phyloP scores from a whole-genome alignment of 495 filamentous ascomycete species.

The Geopyxis carbonaria region DNA sequence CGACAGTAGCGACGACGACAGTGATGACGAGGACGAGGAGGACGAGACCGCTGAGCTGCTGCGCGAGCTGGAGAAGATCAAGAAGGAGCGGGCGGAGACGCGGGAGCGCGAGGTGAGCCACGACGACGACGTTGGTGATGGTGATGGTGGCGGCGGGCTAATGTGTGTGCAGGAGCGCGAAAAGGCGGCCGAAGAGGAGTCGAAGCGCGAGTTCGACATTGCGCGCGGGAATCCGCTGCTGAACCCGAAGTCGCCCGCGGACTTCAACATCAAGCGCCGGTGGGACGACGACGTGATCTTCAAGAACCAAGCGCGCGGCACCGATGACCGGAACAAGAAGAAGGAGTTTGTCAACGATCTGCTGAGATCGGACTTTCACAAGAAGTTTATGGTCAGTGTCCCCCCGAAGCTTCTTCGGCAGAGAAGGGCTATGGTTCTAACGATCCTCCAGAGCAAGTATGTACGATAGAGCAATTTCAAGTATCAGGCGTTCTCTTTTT shows the following conservation, averaged over 20 bases:
- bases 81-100: conserved; percentile 70
- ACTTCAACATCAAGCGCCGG: conserved; percentile 60
- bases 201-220: conserved; percentile 70
- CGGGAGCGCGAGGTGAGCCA: conserved; percentile 58
- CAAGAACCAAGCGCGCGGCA: conserved; percentile 93
- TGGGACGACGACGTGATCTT: conserved; percentile 99
- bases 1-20: conserved; percentile 52
- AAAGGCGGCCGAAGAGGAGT: conserved; percentile 58
- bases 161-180: conserved; percentile 44
- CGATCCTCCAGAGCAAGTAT: conserved; percentile 41
- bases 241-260: conserved; percentile 41
- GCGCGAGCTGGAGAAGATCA: conserved; percentile 87
- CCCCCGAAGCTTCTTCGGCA: conserved; percentile 2
- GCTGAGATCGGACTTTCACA: conserved; percentile 89
- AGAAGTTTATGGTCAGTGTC: conserved; percentile 74
- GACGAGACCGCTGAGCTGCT: conserved; percentile 83
- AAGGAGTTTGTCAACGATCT: conserved; percentile 98
- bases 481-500: neutral
- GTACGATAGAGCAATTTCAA: conserved; percentile 34
- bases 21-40: conserved; percentile 51
- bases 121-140: neutral
- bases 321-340: conserved; percentile 72
- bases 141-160: conserved; percentile 2
- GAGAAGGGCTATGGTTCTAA: conserved; percentile 25
- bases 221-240: conserved; percentile 83